A percentile compares a stretch with the other conserved stretches of the same genome.
phyloP scores from a whole-genome alignment of 1,284 basidiomycete species.

The Mycena sp. region DNA sequence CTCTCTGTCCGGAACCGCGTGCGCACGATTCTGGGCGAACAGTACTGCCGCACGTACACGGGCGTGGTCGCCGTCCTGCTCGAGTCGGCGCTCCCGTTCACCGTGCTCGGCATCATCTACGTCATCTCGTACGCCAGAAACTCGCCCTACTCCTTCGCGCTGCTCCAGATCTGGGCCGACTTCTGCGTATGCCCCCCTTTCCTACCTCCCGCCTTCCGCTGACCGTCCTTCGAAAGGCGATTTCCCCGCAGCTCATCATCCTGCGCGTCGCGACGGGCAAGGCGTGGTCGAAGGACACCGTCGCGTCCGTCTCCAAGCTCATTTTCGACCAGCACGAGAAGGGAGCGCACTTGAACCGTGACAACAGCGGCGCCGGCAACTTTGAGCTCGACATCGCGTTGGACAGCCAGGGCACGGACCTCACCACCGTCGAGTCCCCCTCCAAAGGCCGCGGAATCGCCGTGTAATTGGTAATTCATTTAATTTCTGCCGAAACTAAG shows the following conservation, averaged over 20 bases:
- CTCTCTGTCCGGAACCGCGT: conserved; percentile 32
- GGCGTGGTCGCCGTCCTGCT: conserved; percentile 30
- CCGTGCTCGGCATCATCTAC: conserved; percentile 37
- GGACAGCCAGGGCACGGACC: conserved; percentile 22
- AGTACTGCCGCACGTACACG: conserved; percentile 39
- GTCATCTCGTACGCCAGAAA: conserved; percentile 36
- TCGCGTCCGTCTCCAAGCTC: conserved; percentile 26
- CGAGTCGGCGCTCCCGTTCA: conserved; percentile 40
- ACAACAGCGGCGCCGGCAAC: conserved; percentile 15
- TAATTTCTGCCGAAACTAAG: background rate
- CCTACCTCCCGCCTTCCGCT: background rate
- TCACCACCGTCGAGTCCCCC: conserved; percentile 17
- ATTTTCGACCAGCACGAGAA: conserved; percentile 27
- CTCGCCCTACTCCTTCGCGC: conserved; percentile 32
- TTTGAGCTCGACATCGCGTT: conserved; percentile 21
- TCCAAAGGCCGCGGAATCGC: conserved; percentile 18
- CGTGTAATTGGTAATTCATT: conserved; percentile 8
- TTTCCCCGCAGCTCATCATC: conserved; percentile 41
- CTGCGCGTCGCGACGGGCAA: conserved; percentile 38
- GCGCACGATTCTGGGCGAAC: conserved; percentile 28
- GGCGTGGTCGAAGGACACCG: conserved; percentile 36
- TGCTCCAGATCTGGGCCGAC: conserved; percentile 38
- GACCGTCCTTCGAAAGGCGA: conserved; percentile 30
- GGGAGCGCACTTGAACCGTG: no score
- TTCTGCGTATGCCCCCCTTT: conserved; percentile 31